Base-by-base conservation (phyloP, 2,329 filamentous ascomycete genomes). In the Fusarium anthophilum region DNA sequence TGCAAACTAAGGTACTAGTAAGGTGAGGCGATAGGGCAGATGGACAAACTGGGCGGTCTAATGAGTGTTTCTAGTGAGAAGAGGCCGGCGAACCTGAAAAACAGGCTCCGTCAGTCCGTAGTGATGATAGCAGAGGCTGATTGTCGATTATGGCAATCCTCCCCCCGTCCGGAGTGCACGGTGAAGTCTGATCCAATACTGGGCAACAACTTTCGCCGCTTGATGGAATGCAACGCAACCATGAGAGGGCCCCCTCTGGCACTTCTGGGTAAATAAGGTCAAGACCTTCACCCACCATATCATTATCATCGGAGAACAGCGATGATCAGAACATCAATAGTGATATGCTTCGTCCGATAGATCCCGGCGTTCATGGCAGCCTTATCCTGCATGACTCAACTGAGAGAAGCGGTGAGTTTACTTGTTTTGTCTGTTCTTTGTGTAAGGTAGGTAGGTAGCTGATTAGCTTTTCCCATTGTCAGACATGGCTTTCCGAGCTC, bases 351-450 rank as follows among this genome's bases (percentile, higher is more conserved):
- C 28, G 37, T 38, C 54, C 63, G 60, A 72, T 63, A 63, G 56
- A 72, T 60, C 26, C 45, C 53, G 57, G 51, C 43, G 17, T 45
- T 37, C 28, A 48, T 45, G 62, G 22, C 38, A 56, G 30, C 45
- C 18, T 28, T 50, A 41, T 55, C 39, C 44, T 57, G 24, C 26
- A 30, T 50, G 39, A 38, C 55, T 53, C 26, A 57, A 53, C 58
- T 58, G 51, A 74, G 66, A 72, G 63, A 56, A 63, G 72, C 72
- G 72, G 68, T 74, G 72, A 74, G 63, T 28, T 45, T 45, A 37
- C 37, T 41, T 58, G 17, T 38, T 55, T 55, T 13, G 15, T 45
- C 9, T 18, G 41, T 41, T 35, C 28, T 44, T 58, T 41, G 30
- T 56, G 43, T 20, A 53, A 53, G 43, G 44, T n/a, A 53, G 53